Evolutionary conservation across 306 rosid species (phyloP), one percentile per base, ranked within the genome.

Genomic region (Erythrophleum fordii): DNA sequence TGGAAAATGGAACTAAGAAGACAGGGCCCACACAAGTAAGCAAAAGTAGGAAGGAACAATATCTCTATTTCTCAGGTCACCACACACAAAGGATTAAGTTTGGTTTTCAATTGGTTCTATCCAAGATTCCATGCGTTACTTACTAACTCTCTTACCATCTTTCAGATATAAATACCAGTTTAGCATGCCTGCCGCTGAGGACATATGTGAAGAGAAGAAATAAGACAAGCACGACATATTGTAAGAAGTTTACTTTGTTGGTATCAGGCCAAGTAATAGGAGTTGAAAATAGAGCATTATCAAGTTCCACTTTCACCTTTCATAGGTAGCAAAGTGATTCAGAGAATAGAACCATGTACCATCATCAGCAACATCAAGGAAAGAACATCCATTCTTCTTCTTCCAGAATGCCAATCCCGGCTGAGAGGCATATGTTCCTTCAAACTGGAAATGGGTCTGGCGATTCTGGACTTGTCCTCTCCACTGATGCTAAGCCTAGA

Each of bases 401-500:
- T 77, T 83, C 93, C 26, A 86, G 88, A 75, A 86, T 88, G 90
- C 58, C 87, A 31, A 85, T 86, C 52, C 78, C 91, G 51, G 81
- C 93, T 3, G 91, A 91, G 72, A 88, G 91, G 72, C 92, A 90
- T 69, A 77, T 89, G 86, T 89, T 89, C 80, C 82, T 89, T 61
- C 96, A 91, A 83, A 84, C 82, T 1, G 89, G 87, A 34, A 86
- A 65, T 74, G 88, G 90, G 8, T 78, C 86, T 31, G 88, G 80
- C 39, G 97, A 93, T 46, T 88, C 98, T 10, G 97, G 97, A 9
- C 92, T 93, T 42, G 98, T 93, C 59, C 94, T 93, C 77, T 91
- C 98, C n/a, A 93, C 98, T 5, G 97, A 93, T 75, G 98, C 98
- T 42, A 93, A 93, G 76, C 98, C 98, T 6, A 84, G 98, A 77